Evolutionary conservation across 306 rosid species (phyloP).

Genomic region (Sicyos edulis): DNA sequence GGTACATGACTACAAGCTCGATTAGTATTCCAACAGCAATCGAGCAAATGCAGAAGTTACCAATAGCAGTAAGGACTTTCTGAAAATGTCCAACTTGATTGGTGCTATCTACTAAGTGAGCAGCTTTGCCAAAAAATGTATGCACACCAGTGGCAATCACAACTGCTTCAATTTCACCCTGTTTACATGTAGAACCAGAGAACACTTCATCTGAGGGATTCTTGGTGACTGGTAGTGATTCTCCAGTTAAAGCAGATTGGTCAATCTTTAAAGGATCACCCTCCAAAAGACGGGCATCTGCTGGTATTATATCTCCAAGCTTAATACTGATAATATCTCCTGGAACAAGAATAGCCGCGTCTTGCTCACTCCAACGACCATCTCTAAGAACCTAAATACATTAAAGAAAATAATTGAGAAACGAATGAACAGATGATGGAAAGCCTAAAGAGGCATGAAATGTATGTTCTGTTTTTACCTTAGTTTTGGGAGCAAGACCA

Average conservation of each 20-base stretch:
- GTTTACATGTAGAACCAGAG: slow-evolving; percentile 96
- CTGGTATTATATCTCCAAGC: slow-evolving; percentile 91
- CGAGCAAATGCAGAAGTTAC: slow-evolving; percentile 94
- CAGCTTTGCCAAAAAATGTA: slow-evolving; percentile 97
- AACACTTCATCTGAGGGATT: slow-evolving; percentile 88
- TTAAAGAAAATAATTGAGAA: slow-evolving; percentile 17
- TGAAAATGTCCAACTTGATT: slow-evolving; percentile 99
- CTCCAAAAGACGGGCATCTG: slow-evolving; percentile 98
- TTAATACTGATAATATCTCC: slow-evolving; percentile 95
- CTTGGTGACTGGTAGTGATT: slow-evolving; percentile 91
- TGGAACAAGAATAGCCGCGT: slow-evolving; percentile 89
- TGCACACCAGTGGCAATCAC: slow-evolving; percentile 99
- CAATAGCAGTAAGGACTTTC: slow-evolving; percentile 94
- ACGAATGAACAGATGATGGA: background rate
- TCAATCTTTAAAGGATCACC: slow-evolving; percentile 96
- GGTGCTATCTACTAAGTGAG: slow-evolving; percentile 95
- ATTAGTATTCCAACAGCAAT: slow-evolving; percentile 72
- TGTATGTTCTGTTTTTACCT: slow-evolving; percentile 36
- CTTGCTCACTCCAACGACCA: slow-evolving; percentile 90
- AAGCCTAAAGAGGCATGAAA: slow-evolving; percentile 1
- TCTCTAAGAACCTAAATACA: slow-evolving; percentile 77
- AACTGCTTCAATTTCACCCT: slow-evolving; percentile 97
- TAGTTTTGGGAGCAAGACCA: slow-evolving; percentile 98
- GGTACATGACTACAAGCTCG: slow-evolving; percentile 89
- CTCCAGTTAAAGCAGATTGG: slow-evolving; percentile 97